Percentiles rank a stretch among this genome's conserved stretches.
Conservation (phyloP, 805 yeast species). For the Lipomyces starkeyi region DNA sequence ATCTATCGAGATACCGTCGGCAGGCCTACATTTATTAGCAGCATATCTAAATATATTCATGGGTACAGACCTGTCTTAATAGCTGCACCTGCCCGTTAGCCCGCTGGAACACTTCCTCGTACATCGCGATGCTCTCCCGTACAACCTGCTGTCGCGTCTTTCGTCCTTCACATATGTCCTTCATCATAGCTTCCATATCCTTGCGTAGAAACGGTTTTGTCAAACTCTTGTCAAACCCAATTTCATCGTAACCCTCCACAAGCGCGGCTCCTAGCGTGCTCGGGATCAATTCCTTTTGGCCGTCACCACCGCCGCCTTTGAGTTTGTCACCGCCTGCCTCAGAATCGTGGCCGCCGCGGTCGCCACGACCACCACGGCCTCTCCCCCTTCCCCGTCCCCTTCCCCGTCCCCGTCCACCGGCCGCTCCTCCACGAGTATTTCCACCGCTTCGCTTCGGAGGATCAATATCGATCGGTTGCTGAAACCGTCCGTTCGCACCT, state of each 20-base stretch:
- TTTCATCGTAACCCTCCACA: constrained; percentile 83
- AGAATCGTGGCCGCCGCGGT: constrained; percentile 8
- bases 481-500: constrained; percentile 27
- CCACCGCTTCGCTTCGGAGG: constrained; percentile 40
- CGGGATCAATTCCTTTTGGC: constrained; percentile 61
- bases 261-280: constrained; percentile 83
- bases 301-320: constrained; percentile 39
- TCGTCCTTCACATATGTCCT: constrained; percentile 70
- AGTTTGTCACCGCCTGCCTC: constrained; percentile 11
- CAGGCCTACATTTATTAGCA: constrained; percentile 10
- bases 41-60: neutral
- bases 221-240: constrained; percentile 75
- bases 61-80: constrained; percentile 39
- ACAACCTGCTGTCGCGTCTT: constrained; percentile 60
- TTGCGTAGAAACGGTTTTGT: constrained; percentile 89
- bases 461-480: constrained; percentile 23
- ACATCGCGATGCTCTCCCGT: constrained; percentile 59
- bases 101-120: constrained; percentile 63
- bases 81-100: constrained; percentile 52
- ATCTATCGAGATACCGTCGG: constrained; percentile 10
- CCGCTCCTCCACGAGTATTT: constrained; percentile 21
- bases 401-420: constrained; percentile 25
- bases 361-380: constrained; percentile 22
- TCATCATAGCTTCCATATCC: constrained; percentile 70
- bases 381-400: constrained; percentile 26